These are phyloP conservation scores for Rhizopus sp. DNA, from an alignment of 371 early-diverging fungal species.

Conservation along the genomic window DNA sequence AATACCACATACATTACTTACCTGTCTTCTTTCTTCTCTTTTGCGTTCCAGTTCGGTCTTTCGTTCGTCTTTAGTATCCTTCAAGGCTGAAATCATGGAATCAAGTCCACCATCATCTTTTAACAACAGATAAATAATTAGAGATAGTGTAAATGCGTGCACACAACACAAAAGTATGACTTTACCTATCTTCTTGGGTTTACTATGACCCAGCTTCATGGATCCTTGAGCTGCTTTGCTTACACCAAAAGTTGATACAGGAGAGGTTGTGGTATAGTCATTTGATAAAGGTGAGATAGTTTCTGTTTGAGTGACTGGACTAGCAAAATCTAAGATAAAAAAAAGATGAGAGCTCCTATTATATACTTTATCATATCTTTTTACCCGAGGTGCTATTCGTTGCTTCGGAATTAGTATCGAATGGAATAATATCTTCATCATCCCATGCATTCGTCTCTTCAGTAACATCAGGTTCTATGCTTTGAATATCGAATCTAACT, in stretches of 20 bases:
- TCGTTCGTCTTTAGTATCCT: constrained; percentile 48
- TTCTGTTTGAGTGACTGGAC: constrained; percentile 1
- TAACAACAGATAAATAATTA: not conserved
- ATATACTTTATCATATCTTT: not conserved
- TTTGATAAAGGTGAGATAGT: constrained; percentile 4
- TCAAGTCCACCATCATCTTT: constrained; percentile 6
- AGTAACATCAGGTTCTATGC: constrained; percentile 2
- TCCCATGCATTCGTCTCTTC: constrained; percentile 32
- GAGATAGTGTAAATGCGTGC: not conserved
- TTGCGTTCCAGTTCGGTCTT: constrained; percentile 58
- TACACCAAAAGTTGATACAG: constrained; percentile 15
- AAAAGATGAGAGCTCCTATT: not conserved
- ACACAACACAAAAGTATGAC: too few relatives aligned
- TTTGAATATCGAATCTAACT: constrained; percentile 2
- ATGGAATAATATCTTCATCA: constrained; percentile 27
- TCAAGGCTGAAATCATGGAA: not conserved
- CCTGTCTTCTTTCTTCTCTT: constrained; percentile 64
- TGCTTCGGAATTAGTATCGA: constrained; percentile 12
- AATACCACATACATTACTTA: constrained; percentile 12
- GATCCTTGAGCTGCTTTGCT: constrained; percentile 20
- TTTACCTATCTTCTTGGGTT: constrained; percentile 39
- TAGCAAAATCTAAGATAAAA: not conserved
- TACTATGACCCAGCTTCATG: constrained; percentile 42
- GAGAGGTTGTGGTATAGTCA: not conserved
- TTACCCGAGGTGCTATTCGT: constrained; percentile 44